phyloP scores from a whole-genome alignment of 1,284 basidiomycete genomes.

The Hemileia vastatrix region DNA sequence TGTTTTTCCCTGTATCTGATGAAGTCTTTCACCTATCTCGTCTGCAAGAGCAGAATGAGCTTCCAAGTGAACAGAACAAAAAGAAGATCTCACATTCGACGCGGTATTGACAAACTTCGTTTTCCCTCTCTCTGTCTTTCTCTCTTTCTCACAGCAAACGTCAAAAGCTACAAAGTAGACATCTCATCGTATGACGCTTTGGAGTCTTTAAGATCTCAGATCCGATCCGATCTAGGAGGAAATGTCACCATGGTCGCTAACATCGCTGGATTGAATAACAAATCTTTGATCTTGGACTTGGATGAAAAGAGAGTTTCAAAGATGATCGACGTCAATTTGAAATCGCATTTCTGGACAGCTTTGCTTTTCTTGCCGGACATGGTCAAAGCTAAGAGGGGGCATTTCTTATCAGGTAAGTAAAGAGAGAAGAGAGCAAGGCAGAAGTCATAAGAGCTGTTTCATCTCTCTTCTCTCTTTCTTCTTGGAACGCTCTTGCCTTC shows the following conservation, averaged over 20 bases:
- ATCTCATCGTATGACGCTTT: conserved; percentile 16
- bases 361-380: conserved; percentile 23
- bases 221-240: conserved; percentile 3
- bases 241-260: conserved; percentile 20
- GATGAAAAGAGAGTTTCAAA: background rate
- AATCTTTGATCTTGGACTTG: conserved; percentile 19
- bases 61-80: too few relatives aligned
- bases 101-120: too few relatives aligned
- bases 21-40: too few relatives aligned
- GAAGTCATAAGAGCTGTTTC: too few relatives aligned
- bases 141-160: conserved; percentile 5
- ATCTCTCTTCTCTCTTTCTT: too few relatives aligned
- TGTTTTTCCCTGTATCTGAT: too few relatives aligned
- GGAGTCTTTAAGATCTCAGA: conserved; percentile 3
- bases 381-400: conserved; percentile 21
- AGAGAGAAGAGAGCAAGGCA: too few relatives aligned
- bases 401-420: too few relatives aligned
- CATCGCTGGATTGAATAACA: conserved; percentile 18
- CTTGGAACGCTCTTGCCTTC: too few relatives aligned
- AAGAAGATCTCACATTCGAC: too few relatives aligned
- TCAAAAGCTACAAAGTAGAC: conserved; percentile 21
- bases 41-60: too few relatives aligned
- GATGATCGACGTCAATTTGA: conserved; percentile 23
- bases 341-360: conserved; percentile 22
- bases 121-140: background rate